Base-by-base conservation (phyloP, 805 yeast genomes). In the Debaryomyces prosopidis region DNA sequence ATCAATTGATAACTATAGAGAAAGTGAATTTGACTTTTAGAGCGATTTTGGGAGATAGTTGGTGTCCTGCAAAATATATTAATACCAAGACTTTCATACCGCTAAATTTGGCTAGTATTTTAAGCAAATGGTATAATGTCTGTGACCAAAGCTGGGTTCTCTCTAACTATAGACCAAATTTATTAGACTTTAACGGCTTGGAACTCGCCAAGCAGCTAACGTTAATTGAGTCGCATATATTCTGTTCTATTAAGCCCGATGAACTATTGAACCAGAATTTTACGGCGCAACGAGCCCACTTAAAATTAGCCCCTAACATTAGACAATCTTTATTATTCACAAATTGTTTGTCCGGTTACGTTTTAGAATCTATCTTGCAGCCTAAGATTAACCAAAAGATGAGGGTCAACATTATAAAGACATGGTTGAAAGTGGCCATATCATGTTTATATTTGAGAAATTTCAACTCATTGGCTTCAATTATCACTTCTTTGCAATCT, bases 161-260 rank as follows among this genome's bases (percentile, higher is more conserved):
- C 44, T 66, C 78, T 7, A 78, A 76, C 49, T 78, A 76, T 52
- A 73, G 82, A 47, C 73, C 80, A 14, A 73, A 77, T 38, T 62
- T 81, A 35, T 58, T 80, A 32, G 82, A 84, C 48, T 72, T 82
- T 53, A 85, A 85, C 59, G 84, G 89, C 0, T 68, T 85, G 53
- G 94, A 87, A 54, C 69, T 85, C 18, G 91, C 94, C 2, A 87
- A 85, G 57, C 94, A 87, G 52, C 66, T 87, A 39, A 86, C 94
- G 0, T 65, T 85, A 15, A 78, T 87, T 49, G 96, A 87, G 59
- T 80, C 87, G 2, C 75, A 73, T 35, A 74, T 87, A 39, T 87
- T 83, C 62, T 71, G 87, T 48, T 65, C 78, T 0, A 80, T 87
- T 43, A 77, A 76, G 54, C 80, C 86, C 2, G 82, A 77, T 37